Evolutionary conservation across 1,284 basidiomycete species (phyloP).

Genomic region (Neolentinus lepideus): DNA sequence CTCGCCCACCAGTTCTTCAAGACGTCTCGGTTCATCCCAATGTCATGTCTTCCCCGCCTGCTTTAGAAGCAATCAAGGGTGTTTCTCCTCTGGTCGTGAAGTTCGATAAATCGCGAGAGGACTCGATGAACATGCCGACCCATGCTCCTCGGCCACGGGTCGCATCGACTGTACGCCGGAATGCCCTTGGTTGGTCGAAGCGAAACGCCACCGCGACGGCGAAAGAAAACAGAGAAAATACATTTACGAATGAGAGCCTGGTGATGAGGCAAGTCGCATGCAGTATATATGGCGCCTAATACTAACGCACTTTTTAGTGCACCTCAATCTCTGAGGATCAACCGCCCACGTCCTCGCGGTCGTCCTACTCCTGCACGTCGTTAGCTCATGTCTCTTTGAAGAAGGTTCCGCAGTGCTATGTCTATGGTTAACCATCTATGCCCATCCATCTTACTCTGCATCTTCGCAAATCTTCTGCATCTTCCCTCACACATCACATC

Average conservation of each 20-base stretch:
- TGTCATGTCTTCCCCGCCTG: conserved; percentile 26
- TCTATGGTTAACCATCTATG: conserved; percentile 19
- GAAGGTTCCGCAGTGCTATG: neutral
- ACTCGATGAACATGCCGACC: neutral
- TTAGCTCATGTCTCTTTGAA: neutral
- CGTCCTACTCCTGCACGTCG: conserved; percentile 39
- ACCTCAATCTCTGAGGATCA: conserved; percentile 53
- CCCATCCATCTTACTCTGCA: neutral
- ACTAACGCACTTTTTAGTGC: conserved; percentile 31
- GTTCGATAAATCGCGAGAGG: conserved; percentile 11
- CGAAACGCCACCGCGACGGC: conserved; percentile 28
- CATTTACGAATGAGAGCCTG: conserved; percentile 47
- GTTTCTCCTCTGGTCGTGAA: conserved; percentile 31
- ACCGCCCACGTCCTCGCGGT: conserved; percentile 56
- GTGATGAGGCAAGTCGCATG: conserved; percentile 45
- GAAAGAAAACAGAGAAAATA: conserved; percentile 25
- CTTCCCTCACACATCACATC: neutral
- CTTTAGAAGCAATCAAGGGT: conserved; percentile 31
- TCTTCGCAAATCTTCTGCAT: neutral
- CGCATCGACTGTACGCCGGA: conserved; percentile 45
- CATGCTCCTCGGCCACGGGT: conserved; percentile 41
- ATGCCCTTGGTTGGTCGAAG: conserved; percentile 55
- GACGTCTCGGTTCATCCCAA: conserved; percentile 33
- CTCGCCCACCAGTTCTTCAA: conserved; percentile 14
- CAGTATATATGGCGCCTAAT: neutral